Conservation (phyloP, 2,329 filamentous ascomycete species). For the Talaromyces sp. region DNA sequence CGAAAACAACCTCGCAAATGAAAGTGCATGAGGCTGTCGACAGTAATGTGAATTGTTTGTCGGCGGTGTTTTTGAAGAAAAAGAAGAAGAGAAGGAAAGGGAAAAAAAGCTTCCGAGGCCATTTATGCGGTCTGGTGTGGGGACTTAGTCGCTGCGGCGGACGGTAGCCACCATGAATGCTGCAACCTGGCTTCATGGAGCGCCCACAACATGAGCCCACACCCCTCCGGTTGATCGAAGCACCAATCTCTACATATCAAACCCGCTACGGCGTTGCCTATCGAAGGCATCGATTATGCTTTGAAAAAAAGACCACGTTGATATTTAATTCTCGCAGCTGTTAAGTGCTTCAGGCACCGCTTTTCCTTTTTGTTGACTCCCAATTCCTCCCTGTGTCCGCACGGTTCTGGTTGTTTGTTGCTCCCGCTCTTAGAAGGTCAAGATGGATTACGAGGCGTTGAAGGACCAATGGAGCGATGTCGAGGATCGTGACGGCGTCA, state of each 20-base stretch:
- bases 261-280: slow-evolving; percentile 30
- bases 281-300: slow-evolving; percentile 32
- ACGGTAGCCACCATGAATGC: slow-evolving; percentile 34
- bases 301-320: slow-evolving; percentile 6
- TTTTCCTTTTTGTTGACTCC: slow-evolving; percentile 19
- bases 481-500: slow-evolving; percentile 92
- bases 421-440: slow-evolving; percentile 24
- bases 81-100: slow-evolving; percentile 32
- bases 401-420: slow-evolving; percentile 17
- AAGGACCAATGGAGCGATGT: slow-evolving; percentile 97
- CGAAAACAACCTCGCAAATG: slow-evolving; percentile 61
- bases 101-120: slow-evolving; percentile 25
- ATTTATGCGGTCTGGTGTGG: slow-evolving; percentile 14
- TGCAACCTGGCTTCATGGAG: slow-evolving; percentile 47
- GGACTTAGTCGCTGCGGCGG: slow-evolving; percentile 30
- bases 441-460: slow-evolving; percentile 86
- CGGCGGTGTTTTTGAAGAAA: slow-evolving; percentile 51
- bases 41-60: slow-evolving; percentile 54
- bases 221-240: slow-evolving; percentile 27
- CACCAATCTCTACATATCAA: slow-evolving; percentile 22
- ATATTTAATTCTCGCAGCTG: slow-evolving; percentile 19
- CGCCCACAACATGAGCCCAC: slow-evolving; percentile 26
- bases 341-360: slow-evolving; percentile 20
- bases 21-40: slow-evolving; percentile 51
- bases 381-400: slow-evolving; percentile 14